Percentiles rank a stretch among this genome's conserved stretches.
phyloP scores from a whole-genome alignment of 768 basidiomycete species.

The Solioccasus polychromus region DNA sequence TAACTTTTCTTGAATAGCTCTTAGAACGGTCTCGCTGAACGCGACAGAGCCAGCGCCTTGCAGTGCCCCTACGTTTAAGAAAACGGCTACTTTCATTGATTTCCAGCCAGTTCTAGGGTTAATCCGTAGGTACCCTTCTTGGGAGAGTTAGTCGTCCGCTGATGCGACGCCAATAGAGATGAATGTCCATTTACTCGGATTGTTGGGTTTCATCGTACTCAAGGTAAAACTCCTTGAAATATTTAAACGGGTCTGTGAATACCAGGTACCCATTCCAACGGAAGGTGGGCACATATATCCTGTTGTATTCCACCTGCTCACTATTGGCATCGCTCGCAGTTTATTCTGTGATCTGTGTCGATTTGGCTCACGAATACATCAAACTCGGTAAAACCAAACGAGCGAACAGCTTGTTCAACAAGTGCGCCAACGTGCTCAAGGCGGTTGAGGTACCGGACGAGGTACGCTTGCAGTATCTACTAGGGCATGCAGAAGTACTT shows the following conservation, averaged over 20 bases:
- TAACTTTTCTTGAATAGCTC: constrained; percentile 2
- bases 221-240: constrained; percentile 68
- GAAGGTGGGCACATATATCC: constrained; percentile 42
- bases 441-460: constrained; percentile 48
- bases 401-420: constrained; percentile 64
- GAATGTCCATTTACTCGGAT: constrained; percentile 58
- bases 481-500: constrained; percentile 66
- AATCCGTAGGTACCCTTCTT: constrained; percentile 44
- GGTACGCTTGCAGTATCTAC: constrained; percentile 49
- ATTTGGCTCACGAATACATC: constrained; percentile 77
- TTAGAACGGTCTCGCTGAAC: constrained; percentile 18
- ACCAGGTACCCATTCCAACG: constrained; percentile 37
- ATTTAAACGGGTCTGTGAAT: constrained; percentile 58
- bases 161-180: constrained; percentile 41
- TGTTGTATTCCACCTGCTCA: background rate
- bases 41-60: constrained; percentile 7
- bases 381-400: constrained; percentile 71
- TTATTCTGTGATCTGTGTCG: constrained; percentile 61
- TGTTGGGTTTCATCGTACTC: constrained; percentile 62
- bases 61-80: constrained; percentile 1
- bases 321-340: constrained; percentile 33
- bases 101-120: constrained; percentile 40
- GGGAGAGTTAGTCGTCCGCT: background rate
- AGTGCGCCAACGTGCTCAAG: constrained; percentile 46
- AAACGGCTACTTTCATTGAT: constrained; percentile 14